Evolutionary conservation across 805 yeast genomes (phyloP), one percentile per base, ranked within the genome.

Genomic region (Zygosaccharomyces kombuchaensis): DNA sequence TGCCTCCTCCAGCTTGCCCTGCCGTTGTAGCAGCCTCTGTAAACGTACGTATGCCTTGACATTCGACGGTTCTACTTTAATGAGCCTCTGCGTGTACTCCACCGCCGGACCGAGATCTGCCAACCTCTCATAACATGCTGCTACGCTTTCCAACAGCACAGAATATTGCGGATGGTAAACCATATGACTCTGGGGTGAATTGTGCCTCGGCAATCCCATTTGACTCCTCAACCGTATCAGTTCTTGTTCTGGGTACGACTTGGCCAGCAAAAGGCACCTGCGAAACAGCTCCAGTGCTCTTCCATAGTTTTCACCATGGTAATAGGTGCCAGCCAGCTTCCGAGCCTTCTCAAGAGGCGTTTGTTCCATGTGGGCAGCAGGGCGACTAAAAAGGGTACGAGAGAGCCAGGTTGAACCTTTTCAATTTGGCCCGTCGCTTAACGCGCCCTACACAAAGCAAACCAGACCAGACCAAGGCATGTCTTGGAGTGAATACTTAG

Each of bases 71-170:
- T 59, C 66, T 2, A 44, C 44, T 14, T 47, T 40, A n/a, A 57
- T 44, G 55, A 57, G 54, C 30, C 45, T 56, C 21, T 50, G 49
- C 2, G 58, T 50, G 30, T 53, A 55, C 27, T 44, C 47, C 25
- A 57, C 30, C 1, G 66, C 64, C 19, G 51, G 56, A 4, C 48
- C 47, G 9, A 56, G 19, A 21, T 60, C 56, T 10, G 56, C 55
- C 21, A 60, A 19, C 42, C 58, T 62, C 40, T 60, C 66, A 49
- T 58, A 59, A 10, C 62, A 53, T 0, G 65, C 61, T 6, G 62
- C 49, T 6, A 61, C 34, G 43, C 58, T 58, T 34, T 60, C 67
- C 41, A 63, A 40, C 8, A 63, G 29, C 31, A 56, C 54, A 10
- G 53, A 47, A 22, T 56, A 55, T 34, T 47, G 46, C 2, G 69